Percentiles rank a stretch among this genome's conserved stretches.
Evolutionary conservation across 2,329 filamentous ascomycete genomes (phyloP).

Genomic region (Curvularia lunata): DNA sequence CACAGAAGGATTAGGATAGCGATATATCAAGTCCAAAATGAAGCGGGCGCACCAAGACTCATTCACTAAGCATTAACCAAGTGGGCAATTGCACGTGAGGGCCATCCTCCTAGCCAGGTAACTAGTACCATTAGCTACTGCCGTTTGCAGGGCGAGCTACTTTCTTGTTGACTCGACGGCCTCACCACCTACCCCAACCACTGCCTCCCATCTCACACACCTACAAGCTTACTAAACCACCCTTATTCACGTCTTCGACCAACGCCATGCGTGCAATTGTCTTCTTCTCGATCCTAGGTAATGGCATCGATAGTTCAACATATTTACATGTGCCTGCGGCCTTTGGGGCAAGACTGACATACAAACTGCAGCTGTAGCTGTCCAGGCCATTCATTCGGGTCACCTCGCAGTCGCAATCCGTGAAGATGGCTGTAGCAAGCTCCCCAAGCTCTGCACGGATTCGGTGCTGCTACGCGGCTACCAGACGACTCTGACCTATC

Average conservation of each 20-base stretch:
- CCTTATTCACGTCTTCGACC: slow-evolving; percentile 2
- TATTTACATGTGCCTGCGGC: neutral
- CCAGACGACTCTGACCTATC: slow-evolving; percentile 31
- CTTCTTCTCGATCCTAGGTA: slow-evolving; percentile 21
- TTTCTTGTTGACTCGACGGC: slow-evolving; percentile 7
- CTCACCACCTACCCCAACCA: slow-evolving; percentile 7
- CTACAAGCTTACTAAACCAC: slow-evolving; percentile 1
- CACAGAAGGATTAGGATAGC: slow-evolving; percentile 1
- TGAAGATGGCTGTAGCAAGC: slow-evolving; percentile 17
- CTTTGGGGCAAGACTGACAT: neutral
- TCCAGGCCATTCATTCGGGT: slow-evolving; percentile 14
- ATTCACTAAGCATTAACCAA: neutral
- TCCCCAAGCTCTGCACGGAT: slow-evolving; percentile 33
- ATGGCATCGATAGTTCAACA: slow-evolving; percentile 2
- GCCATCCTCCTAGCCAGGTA: slow-evolving; percentile 12
- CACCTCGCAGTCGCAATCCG: slow-evolving; percentile 16
- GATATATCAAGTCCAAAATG: neutral
- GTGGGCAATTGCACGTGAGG: slow-evolving; percentile 15
- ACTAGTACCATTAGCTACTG: slow-evolving; percentile 21
- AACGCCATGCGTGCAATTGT: slow-evolving; percentile 14
- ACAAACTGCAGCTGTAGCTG: slow-evolving; percentile 15
- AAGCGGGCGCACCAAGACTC: neutral
- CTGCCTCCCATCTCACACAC: neutral
- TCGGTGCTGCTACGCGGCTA: slow-evolving; percentile 21
- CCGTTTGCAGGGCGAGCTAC: slow-evolving; percentile 7